Evolutionary conservation across 2,329 filamentous ascomycete species (phyloP).

Genomic region (Stromatinia cepivora): DNA sequence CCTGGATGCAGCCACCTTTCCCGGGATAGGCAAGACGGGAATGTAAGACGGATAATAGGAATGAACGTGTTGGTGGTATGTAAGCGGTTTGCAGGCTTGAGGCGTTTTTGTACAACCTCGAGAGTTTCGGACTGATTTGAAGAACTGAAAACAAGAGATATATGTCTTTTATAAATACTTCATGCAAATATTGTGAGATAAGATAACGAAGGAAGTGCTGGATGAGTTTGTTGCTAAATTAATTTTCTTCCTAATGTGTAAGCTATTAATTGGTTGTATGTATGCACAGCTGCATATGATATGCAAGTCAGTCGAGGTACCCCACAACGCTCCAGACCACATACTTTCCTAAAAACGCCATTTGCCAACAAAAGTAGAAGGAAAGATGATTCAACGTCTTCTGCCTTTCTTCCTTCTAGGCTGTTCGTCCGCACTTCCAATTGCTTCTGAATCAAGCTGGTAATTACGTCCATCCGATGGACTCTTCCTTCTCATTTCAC

Average conservation of each 20-base stretch:
- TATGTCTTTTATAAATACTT: constrained; percentile 8
- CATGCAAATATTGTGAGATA: constrained; percentile 14
- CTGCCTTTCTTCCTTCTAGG: constrained; percentile 32
- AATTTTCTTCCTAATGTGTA: constrained; percentile 21
- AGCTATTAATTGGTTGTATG: constrained; percentile 22
- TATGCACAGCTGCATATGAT: constrained; percentile 14
- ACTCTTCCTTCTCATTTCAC: constrained; percentile 85
- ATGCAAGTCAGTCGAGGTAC: constrained; percentile 23
- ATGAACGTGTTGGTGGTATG: constrained; percentile 16
- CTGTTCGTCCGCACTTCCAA: constrained; percentile 45
- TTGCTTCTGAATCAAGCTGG: constrained; percentile 56
- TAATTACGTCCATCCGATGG: constrained; percentile 71
- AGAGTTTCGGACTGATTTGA: neutral
- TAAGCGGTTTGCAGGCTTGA: constrained; percentile 22
- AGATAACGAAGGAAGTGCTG: constrained; percentile 22
- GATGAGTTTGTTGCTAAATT: constrained; percentile 11
- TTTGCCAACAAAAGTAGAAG: neutral
- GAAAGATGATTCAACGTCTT: constrained; percentile 26
- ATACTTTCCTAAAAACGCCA: constrained; percentile 4
- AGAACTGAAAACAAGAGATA: neutral
- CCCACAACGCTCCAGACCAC: constrained; percentile 15
- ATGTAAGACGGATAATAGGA: constrained; percentile 17
- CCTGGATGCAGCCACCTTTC: constrained; percentile 3
- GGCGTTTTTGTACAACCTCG: constrained; percentile 3
- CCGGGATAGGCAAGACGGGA: neutral